Conservation (phyloP, 2,329 filamentous ascomycete species). For the Ascochyta clinopodiicola region DNA sequence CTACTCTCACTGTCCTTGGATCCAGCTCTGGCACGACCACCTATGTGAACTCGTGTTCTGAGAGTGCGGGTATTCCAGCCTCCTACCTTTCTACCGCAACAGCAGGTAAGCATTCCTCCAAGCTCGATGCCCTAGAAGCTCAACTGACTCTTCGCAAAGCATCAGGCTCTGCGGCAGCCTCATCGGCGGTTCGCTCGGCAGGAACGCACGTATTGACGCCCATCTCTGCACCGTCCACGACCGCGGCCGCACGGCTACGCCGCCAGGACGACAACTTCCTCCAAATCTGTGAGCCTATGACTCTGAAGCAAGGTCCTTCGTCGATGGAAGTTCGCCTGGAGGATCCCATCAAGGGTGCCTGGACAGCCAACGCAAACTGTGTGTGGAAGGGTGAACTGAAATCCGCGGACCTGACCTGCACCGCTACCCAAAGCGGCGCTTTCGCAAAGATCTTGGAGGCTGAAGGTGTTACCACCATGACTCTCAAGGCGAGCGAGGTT, state of each 20-base stretch:
- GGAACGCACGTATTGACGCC: constrained; percentile 11
- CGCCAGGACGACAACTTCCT: constrained; percentile 20
- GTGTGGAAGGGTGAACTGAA: constrained; percentile 30
- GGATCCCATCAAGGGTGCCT: constrained; percentile 26
- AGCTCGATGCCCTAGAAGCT: not conserved
- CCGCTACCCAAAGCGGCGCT: constrained; percentile 20
- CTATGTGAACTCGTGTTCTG: constrained; percentile 28
- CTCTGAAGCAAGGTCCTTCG: constrained; percentile 33
- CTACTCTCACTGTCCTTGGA: constrained; percentile 29
- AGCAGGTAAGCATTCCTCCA: constrained; percentile 1
- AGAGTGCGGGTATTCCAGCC: constrained; percentile 18
- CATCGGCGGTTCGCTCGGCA: not conserved
- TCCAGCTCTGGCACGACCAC: constrained; percentile 32
- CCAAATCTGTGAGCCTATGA: constrained; percentile 28
- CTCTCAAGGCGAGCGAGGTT: constrained; percentile 19
- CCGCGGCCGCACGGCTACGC: constrained; percentile 25
- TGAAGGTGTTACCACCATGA: not conserved
- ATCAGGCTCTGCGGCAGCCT: not conserved
- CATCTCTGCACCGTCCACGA: constrained; percentile 20
- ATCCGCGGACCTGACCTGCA: constrained; percentile 33
- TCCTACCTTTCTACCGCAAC: not conserved
- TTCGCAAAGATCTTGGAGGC: not conserved
- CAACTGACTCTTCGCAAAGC: constrained; percentile 2
- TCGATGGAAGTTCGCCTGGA: constrained; percentile 29
- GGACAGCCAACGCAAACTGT: constrained; percentile 30